A percentile compares a stretch with the other conserved stretches of the same genome.
Evolutionary conservation across 75 land plant species (phyloP).

Genomic region (Sequoiadendron giganteum): DNA sequence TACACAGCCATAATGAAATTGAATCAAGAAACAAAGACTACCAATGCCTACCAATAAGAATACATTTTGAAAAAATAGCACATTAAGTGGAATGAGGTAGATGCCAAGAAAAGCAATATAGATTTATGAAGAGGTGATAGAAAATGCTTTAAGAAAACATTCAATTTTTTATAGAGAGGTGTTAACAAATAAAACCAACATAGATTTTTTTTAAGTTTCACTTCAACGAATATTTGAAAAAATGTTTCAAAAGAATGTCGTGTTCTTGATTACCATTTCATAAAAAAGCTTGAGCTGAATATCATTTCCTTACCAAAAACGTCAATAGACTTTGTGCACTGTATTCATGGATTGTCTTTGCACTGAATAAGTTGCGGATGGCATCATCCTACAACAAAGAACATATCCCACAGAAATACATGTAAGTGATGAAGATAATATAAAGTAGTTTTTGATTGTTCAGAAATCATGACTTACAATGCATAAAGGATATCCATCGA

Average conservation of each 20-base stretch:
- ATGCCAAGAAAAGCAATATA: neutral
- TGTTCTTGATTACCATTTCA: neutral
- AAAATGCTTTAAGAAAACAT: neutral
- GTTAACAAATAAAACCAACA: neutral
- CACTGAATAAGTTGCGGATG: constrained; percentile 95
- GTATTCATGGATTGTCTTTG: constrained; percentile 94
- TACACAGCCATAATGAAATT: neutral
- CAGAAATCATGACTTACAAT: neutral
- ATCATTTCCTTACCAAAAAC: constrained; percentile 66
- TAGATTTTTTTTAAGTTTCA: neutral
- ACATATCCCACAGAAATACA: constrained; percentile 4
- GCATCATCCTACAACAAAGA: constrained; percentile 91
- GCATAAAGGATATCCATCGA: constrained; percentile 1
- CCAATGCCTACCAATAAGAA: neutral
- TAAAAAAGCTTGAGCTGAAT: neutral
- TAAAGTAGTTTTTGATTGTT: neutral
- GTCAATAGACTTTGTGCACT: constrained; percentile 88
- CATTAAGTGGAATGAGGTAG: neutral
- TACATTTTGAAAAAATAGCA: neutral
- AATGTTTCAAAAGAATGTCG: neutral
- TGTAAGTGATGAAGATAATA: neutral
- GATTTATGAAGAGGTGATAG: neutral
- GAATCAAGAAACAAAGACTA: neutral
- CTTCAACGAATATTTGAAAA: neutral
- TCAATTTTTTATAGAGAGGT: neutral